Evolutionary conservation across 352 stramenopile genomes (phyloP).

Genomic region (Phytophthora podocarpi): DNA sequence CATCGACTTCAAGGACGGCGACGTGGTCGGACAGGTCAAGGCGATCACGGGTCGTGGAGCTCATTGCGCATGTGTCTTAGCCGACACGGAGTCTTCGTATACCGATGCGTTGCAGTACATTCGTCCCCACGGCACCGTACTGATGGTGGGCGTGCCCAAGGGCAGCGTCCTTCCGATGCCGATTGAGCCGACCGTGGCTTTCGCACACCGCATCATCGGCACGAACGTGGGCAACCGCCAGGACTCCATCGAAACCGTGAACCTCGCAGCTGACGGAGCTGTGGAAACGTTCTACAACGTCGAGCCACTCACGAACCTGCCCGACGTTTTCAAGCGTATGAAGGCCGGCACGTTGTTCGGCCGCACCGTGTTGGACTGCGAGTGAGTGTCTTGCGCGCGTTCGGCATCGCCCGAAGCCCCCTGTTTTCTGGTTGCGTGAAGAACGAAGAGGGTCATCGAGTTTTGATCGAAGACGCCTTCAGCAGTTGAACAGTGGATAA

Average conservation of each 20-base stretch:
- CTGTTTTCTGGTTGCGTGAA: no score
- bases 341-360: slow-evolving; percentile 26
- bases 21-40: slow-evolving; percentile 44
- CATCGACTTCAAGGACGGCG: slow-evolving; percentile 62
- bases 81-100: slow-evolving; percentile 64
- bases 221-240: slow-evolving; percentile 60
- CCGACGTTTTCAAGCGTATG: slow-evolving; percentile 52
- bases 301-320: slow-evolving; percentile 37
- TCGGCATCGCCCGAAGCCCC: no score
- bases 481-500: no score
- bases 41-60: slow-evolving; percentile 41
- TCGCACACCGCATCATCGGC: slow-evolving; percentile 46
- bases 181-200: neutral
- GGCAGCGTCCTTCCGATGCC: slow-evolving; percentile 13
- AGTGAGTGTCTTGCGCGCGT: no score
- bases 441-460: no score
- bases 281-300: slow-evolving; percentile 44
- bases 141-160: slow-evolving; percentile 74
- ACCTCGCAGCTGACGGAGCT: slow-evolving; percentile 41
- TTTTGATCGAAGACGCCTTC: no score
- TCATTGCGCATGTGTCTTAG: slow-evolving; percentile 69
- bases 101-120: slow-evolving; percentile 58
- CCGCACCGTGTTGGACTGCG: slow-evolving; percentile 52
- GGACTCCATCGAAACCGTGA: slow-evolving; percentile 54
- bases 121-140: slow-evolving; percentile 58